Conservation (phyloP, 2,329 filamentous ascomycete species). For the Xylariales sp. region DNA sequence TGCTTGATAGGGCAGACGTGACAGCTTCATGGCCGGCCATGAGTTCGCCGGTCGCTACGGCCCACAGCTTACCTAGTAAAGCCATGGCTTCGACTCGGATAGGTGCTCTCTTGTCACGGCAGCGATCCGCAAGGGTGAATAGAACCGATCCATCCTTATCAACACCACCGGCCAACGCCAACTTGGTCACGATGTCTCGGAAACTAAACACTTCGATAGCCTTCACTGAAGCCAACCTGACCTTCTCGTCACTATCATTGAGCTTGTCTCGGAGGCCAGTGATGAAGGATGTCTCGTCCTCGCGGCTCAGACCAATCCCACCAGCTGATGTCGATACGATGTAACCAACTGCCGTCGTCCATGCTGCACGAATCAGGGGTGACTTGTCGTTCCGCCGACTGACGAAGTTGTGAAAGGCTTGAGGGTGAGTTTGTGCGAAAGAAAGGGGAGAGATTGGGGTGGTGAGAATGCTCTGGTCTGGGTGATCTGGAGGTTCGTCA, state of each 20-base stretch:
- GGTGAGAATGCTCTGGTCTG: slow-evolving; percentile 61
- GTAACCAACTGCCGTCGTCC: slow-evolving; percentile 78
- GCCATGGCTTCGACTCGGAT: slow-evolving; percentile 86
- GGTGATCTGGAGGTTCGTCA: slow-evolving; percentile 48
- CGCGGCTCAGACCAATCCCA: slow-evolving; percentile 77
- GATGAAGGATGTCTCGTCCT: slow-evolving; percentile 74
- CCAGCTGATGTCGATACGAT: slow-evolving; percentile 90
- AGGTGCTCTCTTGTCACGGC: slow-evolving; percentile 75
- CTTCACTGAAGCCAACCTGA: slow-evolving; percentile 83
- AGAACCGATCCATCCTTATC: slow-evolving; percentile 74
- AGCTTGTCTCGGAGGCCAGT: slow-evolving; percentile 74
- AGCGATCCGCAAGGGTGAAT: slow-evolving; percentile 76
- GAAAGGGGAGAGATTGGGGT: slow-evolving; percentile 84
- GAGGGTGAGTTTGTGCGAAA: slow-evolving; percentile 76
- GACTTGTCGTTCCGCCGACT: slow-evolving; percentile 84
- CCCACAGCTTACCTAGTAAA: slow-evolving; percentile 82
- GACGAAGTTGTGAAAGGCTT: slow-evolving; percentile 79
- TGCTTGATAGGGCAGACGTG: slow-evolving; percentile 67
- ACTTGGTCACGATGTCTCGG: slow-evolving; percentile 73
- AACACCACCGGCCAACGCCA: slow-evolving; percentile 72
- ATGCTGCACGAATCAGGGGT: slow-evolving; percentile 73
- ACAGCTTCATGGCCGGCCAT: slow-evolving; percentile 76
- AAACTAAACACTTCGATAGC: slow-evolving; percentile 78
- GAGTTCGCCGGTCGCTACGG: slow-evolving; percentile 85
- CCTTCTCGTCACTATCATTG: slow-evolving; percentile 83